Conservation (phyloP, 371 early-diverging fungal species). For the Mucor piriformis region DNA sequence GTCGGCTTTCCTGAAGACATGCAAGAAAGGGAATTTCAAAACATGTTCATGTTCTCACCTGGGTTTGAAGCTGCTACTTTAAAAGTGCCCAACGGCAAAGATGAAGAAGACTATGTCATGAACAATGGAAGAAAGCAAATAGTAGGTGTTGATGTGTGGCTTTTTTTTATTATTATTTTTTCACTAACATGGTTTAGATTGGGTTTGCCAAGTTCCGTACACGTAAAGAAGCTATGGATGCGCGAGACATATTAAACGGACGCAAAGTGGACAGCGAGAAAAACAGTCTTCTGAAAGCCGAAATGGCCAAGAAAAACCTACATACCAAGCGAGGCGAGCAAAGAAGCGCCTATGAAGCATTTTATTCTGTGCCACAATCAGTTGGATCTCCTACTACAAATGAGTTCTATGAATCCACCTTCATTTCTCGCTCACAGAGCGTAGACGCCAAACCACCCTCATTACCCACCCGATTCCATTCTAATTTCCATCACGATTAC, state of each 20-base stretch:
- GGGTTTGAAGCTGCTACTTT: conserved; percentile 94
- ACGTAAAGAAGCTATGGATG: conserved; percentile 81
- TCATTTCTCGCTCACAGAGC: conserved; percentile 31
- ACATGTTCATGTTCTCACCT: conserved; percentile 91
- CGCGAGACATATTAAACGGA: conserved; percentile 83
- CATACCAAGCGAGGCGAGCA: conserved; percentile 61
- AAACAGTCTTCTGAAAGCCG: conserved; percentile 86
- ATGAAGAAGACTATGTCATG: conserved; percentile 47
- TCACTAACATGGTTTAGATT: conserved; percentile 50
- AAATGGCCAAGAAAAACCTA: conserved; percentile 94
- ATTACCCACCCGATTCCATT: conserved; percentile 11
- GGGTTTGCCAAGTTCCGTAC: conserved; percentile 94
- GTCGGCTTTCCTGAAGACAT: conserved; percentile 96
- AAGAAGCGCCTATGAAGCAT: conserved; percentile 50
- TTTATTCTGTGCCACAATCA: conserved; percentile 53
- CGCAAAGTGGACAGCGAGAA: conserved; percentile 84
- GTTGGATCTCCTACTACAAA: conserved; percentile 37
- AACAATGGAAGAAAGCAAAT: conserved; percentile 71
- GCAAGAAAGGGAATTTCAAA: conserved; percentile 93
- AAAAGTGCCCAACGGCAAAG: conserved; percentile 64
- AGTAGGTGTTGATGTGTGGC: conserved; percentile 52
- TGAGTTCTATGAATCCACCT: conserved; percentile 1
- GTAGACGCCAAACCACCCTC: conserved; percentile 29
- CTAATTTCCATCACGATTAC: conserved; percentile 26
- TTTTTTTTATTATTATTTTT: not conserved